Conservation (phyloP, 768 basidiomycete species). For the Gymnopilus junonius region DNA sequence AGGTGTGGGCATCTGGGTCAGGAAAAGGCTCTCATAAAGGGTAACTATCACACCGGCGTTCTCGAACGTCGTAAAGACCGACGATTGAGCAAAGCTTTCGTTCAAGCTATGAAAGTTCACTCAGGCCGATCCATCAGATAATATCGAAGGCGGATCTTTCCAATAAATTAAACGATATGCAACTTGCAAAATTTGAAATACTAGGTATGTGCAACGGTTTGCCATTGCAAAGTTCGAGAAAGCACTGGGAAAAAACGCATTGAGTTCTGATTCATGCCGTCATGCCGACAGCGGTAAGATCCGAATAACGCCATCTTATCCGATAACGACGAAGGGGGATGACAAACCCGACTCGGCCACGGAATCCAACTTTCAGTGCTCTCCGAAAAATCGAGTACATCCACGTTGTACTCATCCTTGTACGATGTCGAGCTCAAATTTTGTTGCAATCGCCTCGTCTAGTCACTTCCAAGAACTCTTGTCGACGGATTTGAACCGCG, state of each 20-base stretch:
- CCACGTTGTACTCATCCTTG: background rate
- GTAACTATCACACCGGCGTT: background rate
- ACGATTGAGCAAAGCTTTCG: background rate
- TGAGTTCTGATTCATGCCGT: too few relatives aligned
- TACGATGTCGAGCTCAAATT: conserved; percentile 34
- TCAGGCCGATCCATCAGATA: too few relatives aligned
- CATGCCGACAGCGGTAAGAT: conserved; percentile 22
- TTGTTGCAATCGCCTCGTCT: conserved; percentile 57
- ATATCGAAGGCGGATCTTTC: too few relatives aligned
- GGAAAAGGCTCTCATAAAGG: background rate
- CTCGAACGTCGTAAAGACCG: background rate
- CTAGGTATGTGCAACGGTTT: too few relatives aligned
- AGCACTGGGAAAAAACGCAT: too few relatives aligned
- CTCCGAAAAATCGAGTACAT: conserved; percentile 1
- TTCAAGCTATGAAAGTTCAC: too few relatives aligned
- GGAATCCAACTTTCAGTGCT: conserved; percentile 12
- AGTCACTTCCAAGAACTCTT: conserved; percentile 77
- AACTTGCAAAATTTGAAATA: too few relatives aligned
- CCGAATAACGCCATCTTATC: conserved; percentile 36
- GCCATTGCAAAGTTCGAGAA: too few relatives aligned
- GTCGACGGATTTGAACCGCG: conserved; percentile 72
- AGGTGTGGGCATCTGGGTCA: background rate
- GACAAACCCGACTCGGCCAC: conserved; percentile 22
- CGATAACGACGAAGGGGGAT: conserved; percentile 19
- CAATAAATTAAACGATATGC: too few relatives aligned